These are phyloP conservation scores for Penicillium verrucosum DNA, from an alignment of 2,329 filamentous ascomycete species.

Conservation along the genomic window DNA sequence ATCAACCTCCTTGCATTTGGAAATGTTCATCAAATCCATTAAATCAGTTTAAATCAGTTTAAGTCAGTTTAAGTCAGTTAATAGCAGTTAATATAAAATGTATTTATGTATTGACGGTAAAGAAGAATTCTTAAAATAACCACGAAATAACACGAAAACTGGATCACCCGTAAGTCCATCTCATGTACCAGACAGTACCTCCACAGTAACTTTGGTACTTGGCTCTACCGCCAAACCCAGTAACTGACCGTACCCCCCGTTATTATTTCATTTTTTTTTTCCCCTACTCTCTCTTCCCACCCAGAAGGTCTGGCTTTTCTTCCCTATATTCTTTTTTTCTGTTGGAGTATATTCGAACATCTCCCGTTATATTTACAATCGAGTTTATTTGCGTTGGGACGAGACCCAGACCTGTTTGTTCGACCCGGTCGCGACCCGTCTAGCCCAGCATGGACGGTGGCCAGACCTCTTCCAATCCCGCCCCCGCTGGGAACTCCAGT, in stretches of 20 bases:
- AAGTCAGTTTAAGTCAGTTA: no score
- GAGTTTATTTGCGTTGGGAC: conserved; percentile 3
- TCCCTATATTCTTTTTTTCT: conserved; percentile 1
- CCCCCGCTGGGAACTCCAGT: conserved; percentile 75
- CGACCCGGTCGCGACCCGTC: conserved; percentile 42
- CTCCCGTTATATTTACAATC: conserved; percentile 5
- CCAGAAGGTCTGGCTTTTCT: conserved; percentile 5
- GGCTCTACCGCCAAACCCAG: conserved; percentile 21
- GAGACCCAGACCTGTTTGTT: conserved; percentile 28
- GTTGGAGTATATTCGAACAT: background rate
- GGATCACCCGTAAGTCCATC: background rate
- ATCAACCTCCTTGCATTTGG: conserved; percentile 5
- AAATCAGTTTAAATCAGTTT: no score
- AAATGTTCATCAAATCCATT: background rate
- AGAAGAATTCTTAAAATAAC: no score
- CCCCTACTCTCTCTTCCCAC: conserved; percentile 1
- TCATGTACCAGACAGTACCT: conserved; percentile 16
- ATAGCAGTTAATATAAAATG: background rate
- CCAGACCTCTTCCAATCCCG: conserved; percentile 41
- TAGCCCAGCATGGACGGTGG: conserved; percentile 46
- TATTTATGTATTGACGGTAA: background rate
- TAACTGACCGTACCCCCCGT: conserved; percentile 9
- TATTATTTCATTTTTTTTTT: conserved; percentile 13
- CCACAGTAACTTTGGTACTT: conserved; percentile 23
- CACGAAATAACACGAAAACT: background rate